Percentiles rank a stretch among this genome's conserved stretches.
phyloP scores from a whole-genome alignment of 331 rosid species.

The Ulmus americana region DNA sequence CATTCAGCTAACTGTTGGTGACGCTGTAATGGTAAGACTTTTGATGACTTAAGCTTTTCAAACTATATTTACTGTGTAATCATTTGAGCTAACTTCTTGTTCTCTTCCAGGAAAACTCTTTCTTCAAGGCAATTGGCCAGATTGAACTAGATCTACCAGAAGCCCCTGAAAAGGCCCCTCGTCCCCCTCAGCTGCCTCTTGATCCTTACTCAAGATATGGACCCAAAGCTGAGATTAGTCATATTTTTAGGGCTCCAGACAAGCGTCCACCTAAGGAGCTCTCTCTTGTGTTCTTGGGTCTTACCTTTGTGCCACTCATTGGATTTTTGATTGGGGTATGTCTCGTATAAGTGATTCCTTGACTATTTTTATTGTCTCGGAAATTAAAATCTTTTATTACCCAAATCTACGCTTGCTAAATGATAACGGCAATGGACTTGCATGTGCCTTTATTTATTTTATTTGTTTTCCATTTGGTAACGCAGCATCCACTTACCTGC shows the following conservation, averaged over 20 bases:
- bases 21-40: constrained; percentile 76
- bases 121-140: constrained; percentile 59
- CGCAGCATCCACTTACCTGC: too few relatives aligned
- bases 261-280: constrained; percentile 80
- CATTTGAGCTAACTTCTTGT: constrained; percentile 25
- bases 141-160: constrained; percentile 89
- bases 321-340: constrained; percentile 91
- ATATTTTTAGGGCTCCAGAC: constrained; percentile 84
- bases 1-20: constrained; percentile 83
- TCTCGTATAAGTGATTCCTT: constrained; percentile 3
- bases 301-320: constrained; percentile 63
- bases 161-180: constrained; percentile 87
- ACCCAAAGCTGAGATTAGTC: constrained; percentile 80
- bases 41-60: constrained; percentile 7
- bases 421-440: too few relatives aligned
- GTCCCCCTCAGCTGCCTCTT: constrained; percentile 63
- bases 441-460: too few relatives aligned
- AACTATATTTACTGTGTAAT: background rate
- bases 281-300: constrained; percentile 76
- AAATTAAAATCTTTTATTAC: background rate
- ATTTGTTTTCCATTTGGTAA: too few relatives aligned
- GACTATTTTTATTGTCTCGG: background rate
- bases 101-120: constrained; percentile 81
- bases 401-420: background rate
- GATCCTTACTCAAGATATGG: constrained; percentile 73